These are phyloP conservation scores for Beta lomatogona DNA, from an alignment of 179 eudicot species.

Conservation along the genomic window DNA sequence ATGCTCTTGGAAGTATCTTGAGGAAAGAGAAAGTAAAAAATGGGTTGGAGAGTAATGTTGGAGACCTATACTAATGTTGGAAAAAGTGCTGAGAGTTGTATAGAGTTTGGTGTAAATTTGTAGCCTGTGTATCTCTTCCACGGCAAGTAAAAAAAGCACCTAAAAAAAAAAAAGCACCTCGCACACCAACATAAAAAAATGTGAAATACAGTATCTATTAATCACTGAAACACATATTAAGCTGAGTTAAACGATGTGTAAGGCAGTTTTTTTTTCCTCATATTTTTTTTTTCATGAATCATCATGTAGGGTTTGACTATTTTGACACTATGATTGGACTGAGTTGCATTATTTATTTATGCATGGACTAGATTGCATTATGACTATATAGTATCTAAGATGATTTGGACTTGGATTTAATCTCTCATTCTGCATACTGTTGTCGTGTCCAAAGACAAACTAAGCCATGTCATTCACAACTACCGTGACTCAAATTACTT, in stretches of 20 bases:
- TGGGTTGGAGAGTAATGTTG: rapidly evolving
- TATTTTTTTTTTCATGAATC: neutral
- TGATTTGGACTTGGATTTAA: slow-evolving; percentile 13
- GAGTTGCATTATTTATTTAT: no score
- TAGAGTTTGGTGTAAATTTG: no score
- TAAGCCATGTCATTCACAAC: slow-evolving; percentile 14
- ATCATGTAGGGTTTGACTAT: slow-evolving; percentile 17
- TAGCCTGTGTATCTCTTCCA: no score
- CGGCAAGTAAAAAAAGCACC: no score
- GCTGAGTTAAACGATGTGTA: neutral
- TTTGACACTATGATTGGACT: neutral
- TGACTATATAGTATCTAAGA: slow-evolving; percentile 1
- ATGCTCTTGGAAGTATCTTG: no score
- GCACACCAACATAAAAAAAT: neutral
- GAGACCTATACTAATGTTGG: no score
- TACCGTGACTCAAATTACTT: neutral
- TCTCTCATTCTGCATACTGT: slow-evolving; percentile 5
- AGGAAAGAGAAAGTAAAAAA: no score
- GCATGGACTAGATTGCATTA: neutral
- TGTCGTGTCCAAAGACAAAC: slow-evolving; percentile 19
- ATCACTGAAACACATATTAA: neutral
- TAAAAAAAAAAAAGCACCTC: no score
- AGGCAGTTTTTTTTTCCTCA: neutral
- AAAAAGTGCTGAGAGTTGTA: no score
- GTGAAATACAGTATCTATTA: neutral